Conservation (phyloP, 108 stramenopile genomes). For the Craspedostauros australis region DNA sequence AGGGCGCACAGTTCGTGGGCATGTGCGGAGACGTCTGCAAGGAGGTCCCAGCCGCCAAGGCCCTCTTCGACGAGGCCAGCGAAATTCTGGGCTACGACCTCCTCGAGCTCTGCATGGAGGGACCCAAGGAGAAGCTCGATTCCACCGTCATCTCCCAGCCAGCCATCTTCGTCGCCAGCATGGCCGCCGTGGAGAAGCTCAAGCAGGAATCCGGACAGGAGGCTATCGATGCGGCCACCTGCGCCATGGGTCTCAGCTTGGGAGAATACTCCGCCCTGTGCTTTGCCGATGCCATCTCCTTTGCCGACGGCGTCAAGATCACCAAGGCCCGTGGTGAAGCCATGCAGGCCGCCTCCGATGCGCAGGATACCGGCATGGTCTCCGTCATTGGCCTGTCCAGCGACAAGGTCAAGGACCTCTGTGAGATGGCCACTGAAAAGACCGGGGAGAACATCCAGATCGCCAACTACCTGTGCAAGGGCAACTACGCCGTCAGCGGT, state of each 20-base stretch:
- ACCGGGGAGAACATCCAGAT: slow-evolving; percentile 75
- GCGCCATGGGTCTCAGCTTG: slow-evolving; percentile 91
- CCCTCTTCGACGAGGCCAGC: slow-evolving; percentile 91
- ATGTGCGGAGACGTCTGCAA: slow-evolving; percentile 81
- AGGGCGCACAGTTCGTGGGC: slow-evolving; percentile 89
- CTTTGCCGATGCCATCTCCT: slow-evolving; percentile 94
- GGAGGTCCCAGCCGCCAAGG: slow-evolving; percentile 89
- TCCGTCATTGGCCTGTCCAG: slow-evolving; percentile 93
- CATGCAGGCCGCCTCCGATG: slow-evolving; percentile 96
- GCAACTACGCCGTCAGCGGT: slow-evolving; percentile 96
- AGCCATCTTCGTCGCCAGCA: slow-evolving; percentile 96
- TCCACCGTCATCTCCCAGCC: slow-evolving; percentile 96
- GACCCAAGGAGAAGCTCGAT: slow-evolving; percentile 93
- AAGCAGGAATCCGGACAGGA: slow-evolving; percentile 80
- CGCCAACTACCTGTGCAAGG: slow-evolving; percentile 94
- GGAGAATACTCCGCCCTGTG: slow-evolving; percentile 98
- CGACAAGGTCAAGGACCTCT: slow-evolving; percentile 82
- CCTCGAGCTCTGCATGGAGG: slow-evolving; percentile 82
- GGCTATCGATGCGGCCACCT: slow-evolving; percentile 88
- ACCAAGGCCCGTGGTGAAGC: slow-evolving; percentile 96
- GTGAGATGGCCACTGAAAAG: slow-evolving; percentile 73
- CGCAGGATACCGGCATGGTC: slow-evolving; percentile 91
- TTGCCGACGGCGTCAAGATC: slow-evolving; percentile 96
- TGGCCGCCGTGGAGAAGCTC: slow-evolving; percentile 97
- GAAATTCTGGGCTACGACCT: slow-evolving; percentile 96